A percentile compares a stretch with the other conserved stretches of the same genome.
These are phyloP conservation scores for Boletus subcaerulescens DNA, from an alignment of 768 basidiomycete genomes.

Conservation along the genomic window DNA sequence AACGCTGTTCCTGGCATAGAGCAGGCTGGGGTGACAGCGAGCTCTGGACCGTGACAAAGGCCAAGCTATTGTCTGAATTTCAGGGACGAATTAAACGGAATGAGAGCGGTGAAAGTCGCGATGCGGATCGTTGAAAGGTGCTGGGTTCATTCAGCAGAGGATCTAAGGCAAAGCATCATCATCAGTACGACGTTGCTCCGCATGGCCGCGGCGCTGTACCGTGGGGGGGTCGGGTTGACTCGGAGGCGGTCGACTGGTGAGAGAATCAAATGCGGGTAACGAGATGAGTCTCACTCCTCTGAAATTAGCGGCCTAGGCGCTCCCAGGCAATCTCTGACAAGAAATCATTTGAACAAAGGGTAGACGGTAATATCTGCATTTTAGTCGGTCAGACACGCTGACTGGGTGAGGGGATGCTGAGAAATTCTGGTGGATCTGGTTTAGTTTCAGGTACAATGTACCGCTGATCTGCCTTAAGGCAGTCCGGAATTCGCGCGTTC, in stretches of 20 bases:
- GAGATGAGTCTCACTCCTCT: neutral
- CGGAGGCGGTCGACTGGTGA: neutral
- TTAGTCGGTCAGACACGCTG: no score
- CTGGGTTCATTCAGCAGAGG: neutral
- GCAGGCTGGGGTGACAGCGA: neutral
- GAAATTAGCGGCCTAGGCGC: no score
- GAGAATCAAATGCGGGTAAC: neutral
- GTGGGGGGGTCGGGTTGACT: neutral
- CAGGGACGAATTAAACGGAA: neutral
- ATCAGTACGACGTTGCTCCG: neutral
- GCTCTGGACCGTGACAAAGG: no score
- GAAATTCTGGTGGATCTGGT: neutral
- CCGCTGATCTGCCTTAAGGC: conserved; percentile 20
- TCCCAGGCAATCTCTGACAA: no score
- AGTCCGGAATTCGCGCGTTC: conserved; percentile 17
- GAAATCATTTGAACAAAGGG: no score
- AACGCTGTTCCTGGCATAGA: neutral
- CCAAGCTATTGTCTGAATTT: no score
- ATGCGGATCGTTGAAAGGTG: conserved; percentile 2
- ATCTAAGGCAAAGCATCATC: neutral
- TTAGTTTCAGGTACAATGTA: conserved; percentile 12
- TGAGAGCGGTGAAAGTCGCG: neutral
- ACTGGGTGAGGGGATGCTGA: neutral
- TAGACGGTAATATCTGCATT: no score
- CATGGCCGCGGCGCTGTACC: neutral